phyloP scores from a whole-genome alignment of 345 rosid species.

The Lepidium sativum region DNA sequence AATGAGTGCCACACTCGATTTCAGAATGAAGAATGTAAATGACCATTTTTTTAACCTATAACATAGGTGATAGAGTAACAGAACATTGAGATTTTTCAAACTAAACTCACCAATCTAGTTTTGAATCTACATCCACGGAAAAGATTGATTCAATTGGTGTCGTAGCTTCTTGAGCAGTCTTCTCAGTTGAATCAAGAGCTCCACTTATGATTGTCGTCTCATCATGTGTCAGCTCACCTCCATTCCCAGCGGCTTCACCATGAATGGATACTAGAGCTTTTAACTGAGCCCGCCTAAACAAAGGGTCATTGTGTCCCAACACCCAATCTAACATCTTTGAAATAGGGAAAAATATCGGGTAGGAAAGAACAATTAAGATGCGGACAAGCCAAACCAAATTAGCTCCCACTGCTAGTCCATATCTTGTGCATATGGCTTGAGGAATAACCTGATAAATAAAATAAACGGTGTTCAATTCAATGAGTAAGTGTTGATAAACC shows the following conservation, averaged over 20 bases:
- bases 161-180: conserved; percentile 99
- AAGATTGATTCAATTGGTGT: conserved; percentile 97
- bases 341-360: conserved; percentile 79
- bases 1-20: neutral
- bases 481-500: neutral
- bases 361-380: conserved; percentile 66
- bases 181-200: conserved; percentile 88
- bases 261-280: conserved; percentile 95
- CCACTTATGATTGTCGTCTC: conserved; percentile 93
- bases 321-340: conserved; percentile 86
- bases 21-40: neutral
- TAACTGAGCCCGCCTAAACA: conserved; percentile 92
- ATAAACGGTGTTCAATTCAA: neutral
- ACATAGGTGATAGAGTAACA: neutral
- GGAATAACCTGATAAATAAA: conserved; percentile 65
- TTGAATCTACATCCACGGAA: conserved; percentile 89
- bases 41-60: neutral
- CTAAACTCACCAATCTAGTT: conserved; percentile 72
- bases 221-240: conserved; percentile 96
- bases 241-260: conserved; percentile 89
- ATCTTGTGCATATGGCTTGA: conserved; percentile 84
- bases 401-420: conserved; percentile 91
- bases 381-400: conserved; percentile 79
- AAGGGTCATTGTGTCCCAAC: conserved; percentile 71
- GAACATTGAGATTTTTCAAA: neutral